Base-by-base conservation (phyloP, 148 eudicot species). In the Gaultheria prostrata region DNA sequence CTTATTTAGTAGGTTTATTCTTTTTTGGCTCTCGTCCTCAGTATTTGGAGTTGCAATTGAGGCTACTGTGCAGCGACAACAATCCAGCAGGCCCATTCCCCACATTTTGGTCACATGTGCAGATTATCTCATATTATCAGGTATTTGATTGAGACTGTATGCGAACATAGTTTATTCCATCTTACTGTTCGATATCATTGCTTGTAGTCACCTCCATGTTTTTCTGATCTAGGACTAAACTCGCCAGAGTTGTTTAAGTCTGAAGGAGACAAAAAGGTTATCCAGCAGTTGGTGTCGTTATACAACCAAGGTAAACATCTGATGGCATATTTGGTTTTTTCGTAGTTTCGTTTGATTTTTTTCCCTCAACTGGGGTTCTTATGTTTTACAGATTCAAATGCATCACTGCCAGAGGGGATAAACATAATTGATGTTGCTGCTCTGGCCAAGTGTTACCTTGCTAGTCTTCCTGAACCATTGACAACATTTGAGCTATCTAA, bases 41-140 rank as follows among this genome's bases (percentile, higher is more conserved):
- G 99, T 96, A 15, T 94, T 96, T 88, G 99, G 98, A 78, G 91
- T 93, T 85, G 94, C 97, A 70, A 86, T 96, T 81, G 95, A 96
- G 91, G 76, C 89, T 61, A 89, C 95, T 9, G 95, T 94, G 75
- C 97, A 92, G 85, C 91, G 93, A 50, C 98, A 96, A 88, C 90
- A 94, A 81, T 91, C 92, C 77, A 93, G 89, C 88, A 85, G 87
- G 80, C 92, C 93, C 53, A 87, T 94, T 86, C 99, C 99, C 48
- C 86, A 85, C 78, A 90, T 94, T 75, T 83, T 96, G 84, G 90
- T 93, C 88, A 88, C 91, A 83, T 94, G 99, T 86, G 99, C 97
- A 65, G 99, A 96, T 88, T 89, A 85, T 92, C 97, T 96, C 82
- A 89, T 96, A 88, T 87, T 92, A 79, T 94, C 98, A 92, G 99